Percentiles rank a stretch among this genome's conserved stretches.
Conservation (phyloP, 371 early-diverging fungal species). For the Mucor racemosus region DNA sequence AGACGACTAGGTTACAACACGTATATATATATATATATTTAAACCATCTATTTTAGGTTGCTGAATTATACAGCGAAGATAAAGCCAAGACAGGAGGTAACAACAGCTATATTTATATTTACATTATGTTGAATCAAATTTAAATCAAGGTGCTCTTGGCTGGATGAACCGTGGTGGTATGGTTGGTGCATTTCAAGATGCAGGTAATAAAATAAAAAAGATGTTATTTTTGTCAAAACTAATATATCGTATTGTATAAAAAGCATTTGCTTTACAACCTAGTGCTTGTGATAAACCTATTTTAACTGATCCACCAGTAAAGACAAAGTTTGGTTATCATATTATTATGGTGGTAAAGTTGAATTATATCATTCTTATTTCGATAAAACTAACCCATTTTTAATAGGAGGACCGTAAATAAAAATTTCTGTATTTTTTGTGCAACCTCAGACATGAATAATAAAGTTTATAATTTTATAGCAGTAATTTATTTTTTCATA, state of each 20-base stretch:
- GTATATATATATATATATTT: not conserved
- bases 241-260: not conserved
- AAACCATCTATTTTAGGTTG: slow-evolving; percentile 55
- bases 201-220: slow-evolving; percentile 38
- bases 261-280: slow-evolving; percentile 82
- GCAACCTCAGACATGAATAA: not conserved
- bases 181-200: slow-evolving; percentile 92
- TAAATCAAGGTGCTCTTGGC: slow-evolving; percentile 62
- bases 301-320: slow-evolving; percentile 76
- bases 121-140: not conserved
- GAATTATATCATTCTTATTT: not conserved
- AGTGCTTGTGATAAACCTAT: slow-evolving; percentile 74
- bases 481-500: slow-evolving; percentile 1
- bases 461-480: slow-evolving; percentile 5
- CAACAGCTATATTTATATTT: not conserved
- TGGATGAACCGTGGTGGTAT: slow-evolving; percentile 89
- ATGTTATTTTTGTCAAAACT: no score
- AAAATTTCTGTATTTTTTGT: not conserved
- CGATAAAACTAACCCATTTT: not conserved
- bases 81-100: slow-evolving; percentile 77
- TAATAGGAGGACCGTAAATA: slow-evolving; percentile 26
- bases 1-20: no score
- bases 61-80: slow-evolving; percentile 86
- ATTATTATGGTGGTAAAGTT: slow-evolving; percentile 83
- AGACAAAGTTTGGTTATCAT: slow-evolving; percentile 75